Percentiles rank a stretch among this genome's conserved stretches.
Conservation (phyloP, 2,329 filamentous ascomycete species). For the Pseudogymnoascus sp. region DNA sequence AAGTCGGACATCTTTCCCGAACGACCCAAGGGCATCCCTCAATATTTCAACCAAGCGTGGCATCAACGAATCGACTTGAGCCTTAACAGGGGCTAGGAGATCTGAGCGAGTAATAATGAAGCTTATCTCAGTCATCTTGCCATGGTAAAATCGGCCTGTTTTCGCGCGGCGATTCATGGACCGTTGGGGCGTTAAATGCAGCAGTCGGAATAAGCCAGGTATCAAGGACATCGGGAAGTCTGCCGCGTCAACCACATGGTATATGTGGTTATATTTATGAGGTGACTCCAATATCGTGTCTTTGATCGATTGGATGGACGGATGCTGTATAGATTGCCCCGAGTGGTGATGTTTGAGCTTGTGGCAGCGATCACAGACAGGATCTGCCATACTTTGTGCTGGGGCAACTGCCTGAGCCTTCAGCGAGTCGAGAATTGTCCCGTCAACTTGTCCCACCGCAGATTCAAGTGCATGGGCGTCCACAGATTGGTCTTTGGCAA, state of each 20-base stretch:
- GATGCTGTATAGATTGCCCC: constrained; percentile 68
- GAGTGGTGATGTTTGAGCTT: constrained; percentile 67
- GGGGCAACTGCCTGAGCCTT: constrained; percentile 11
- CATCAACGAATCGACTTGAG: constrained; percentile 79
- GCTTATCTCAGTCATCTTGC: constrained; percentile 68
- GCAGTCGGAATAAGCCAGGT: constrained; percentile 62
- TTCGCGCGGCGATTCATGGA: constrained; percentile 74
- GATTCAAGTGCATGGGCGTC: constrained; percentile 2
- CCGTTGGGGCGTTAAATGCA: constrained; percentile 67
- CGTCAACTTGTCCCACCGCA: not conserved
- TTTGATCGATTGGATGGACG: constrained; percentile 70
- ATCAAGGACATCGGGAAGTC: constrained; percentile 95
- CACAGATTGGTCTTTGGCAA: not conserved
- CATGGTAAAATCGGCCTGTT: constrained; percentile 55
- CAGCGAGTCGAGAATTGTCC: not conserved
- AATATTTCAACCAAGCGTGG: constrained; percentile 74
- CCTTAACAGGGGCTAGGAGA: constrained; percentile 73
- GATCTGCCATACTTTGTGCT: constrained; percentile 32
- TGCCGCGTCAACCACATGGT: constrained; percentile 89
- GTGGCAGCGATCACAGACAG: constrained; percentile 84
- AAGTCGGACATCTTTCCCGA: constrained; percentile 64
- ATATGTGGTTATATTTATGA: constrained; percentile 86
- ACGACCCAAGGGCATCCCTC: constrained; percentile 63
- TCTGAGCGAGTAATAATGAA: constrained; percentile 90
- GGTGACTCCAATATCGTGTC: constrained; percentile 84